Evolutionary conservation across 306 rosid species (phyloP), one percentile per base, ranked within the genome.

Genomic region (Potentilla sterilis): DNA sequence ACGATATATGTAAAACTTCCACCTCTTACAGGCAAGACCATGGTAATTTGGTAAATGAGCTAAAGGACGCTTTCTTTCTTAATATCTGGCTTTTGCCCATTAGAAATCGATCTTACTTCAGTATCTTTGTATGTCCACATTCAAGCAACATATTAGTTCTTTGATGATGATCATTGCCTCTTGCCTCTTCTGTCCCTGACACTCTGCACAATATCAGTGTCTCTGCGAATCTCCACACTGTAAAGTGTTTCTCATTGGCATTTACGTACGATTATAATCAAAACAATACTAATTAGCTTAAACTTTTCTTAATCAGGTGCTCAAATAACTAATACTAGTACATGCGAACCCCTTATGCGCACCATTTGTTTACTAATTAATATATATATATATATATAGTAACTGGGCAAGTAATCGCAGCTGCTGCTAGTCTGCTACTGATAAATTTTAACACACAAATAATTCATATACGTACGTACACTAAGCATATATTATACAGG

Each of bases 141-240:
- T 47, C 14, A 62, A 64, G 59, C 57, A 16, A 16, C 28, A 44
- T 28, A 74, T 47, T 24, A 13, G 9, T 35, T 35, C 43, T 32
- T 48, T 18, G 57, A 51, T 6, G 64, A 58, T 58, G 37, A 58
- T 58, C 18, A 58, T 58, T 22, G 73, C 22, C 21, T 28, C 28
- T 28, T 28, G 73, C 22, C 46, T 41, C 52, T 62, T 22, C 28
- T 71, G 9, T 38, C 35, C 47, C 15, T 4, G 19, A 44, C 22
- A 28, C 48, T 38, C 44, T 55, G n/a, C 37, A 46, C 70, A 11
- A 22, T 52, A 37, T 70, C 32, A 43, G 35, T 78, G 77, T 41
- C 6, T 2, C 65, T 38, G 65, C 64, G 57, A 78, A 59, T 62
- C 77, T 70, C 71, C 22, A 21, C 21, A 38, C 81, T 70, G 70